Evolutionary conservation across 768 basidiomycete genomes (phyloP).

Genomic region (Ramaria sp.): DNA sequence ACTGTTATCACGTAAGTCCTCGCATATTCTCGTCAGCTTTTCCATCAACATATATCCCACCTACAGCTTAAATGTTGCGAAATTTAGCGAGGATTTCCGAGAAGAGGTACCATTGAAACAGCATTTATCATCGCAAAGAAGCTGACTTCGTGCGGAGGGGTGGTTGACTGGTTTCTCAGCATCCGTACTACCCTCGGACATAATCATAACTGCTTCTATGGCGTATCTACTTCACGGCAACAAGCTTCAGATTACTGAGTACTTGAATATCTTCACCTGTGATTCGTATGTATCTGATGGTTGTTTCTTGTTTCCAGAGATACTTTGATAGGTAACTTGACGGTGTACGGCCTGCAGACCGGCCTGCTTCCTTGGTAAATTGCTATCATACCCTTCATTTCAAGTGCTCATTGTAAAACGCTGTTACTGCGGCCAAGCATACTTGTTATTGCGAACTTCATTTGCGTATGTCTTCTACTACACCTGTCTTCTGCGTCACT

Average conservation of each 20-base stretch:
- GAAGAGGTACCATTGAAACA: not conserved
- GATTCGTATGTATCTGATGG: not conserved
- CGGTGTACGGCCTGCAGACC: not conserved
- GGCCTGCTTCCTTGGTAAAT: not conserved
- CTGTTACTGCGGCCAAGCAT: not conserved
- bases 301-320: not conserved
- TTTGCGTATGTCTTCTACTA: conserved; percentile 1
- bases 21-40: not conserved
- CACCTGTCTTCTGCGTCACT: not conserved
- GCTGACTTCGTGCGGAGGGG: not conserved
- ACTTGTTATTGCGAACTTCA: not conserved
- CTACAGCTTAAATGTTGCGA: not conserved
- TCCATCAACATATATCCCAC: not conserved
- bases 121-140: not conserved
- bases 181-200: not conserved
- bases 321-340: not conserved
- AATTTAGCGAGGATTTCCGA: not conserved
- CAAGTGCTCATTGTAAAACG: not conserved
- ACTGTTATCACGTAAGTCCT: not conserved
- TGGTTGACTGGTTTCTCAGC: conserved; percentile 3
- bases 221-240: not conserved
- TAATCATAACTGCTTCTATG: not conserved
- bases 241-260: not conserved
- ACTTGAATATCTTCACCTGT: not conserved
- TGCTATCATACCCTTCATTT: not conserved